Conservation (phyloP, 306 rosid species). For the Quercus suber region DNA sequence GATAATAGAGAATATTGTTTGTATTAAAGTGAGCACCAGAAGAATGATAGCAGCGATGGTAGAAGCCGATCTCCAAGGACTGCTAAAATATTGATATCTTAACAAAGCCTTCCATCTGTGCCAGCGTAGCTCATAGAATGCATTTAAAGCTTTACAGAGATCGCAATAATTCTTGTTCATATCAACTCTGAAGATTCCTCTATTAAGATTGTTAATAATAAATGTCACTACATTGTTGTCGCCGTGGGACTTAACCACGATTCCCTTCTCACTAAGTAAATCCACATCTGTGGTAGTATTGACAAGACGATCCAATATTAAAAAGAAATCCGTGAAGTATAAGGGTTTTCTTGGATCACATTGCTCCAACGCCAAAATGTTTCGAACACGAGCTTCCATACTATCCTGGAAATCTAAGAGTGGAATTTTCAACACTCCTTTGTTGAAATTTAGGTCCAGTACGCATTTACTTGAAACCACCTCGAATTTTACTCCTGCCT, state of each 20-base stretch:
- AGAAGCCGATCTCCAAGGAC: too few species aligned
- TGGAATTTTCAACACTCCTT: background rate
- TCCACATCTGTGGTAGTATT: conserved; percentile 30
- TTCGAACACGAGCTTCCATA: conserved; percentile 24
- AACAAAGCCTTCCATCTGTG: too few species aligned
- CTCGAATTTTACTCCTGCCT: background rate
- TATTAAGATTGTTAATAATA: conserved; percentile 17
- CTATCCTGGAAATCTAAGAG: conserved; percentile 7
- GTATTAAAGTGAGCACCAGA: background rate
- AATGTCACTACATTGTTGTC: conserved; percentile 16
- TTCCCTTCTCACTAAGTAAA: conserved; percentile 3
- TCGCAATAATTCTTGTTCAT: rapidly evolving
- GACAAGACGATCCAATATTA: conserved; percentile 18
- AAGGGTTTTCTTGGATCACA: conserved; percentile 1
- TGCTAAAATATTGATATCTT: too few species aligned
- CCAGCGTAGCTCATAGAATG: too few species aligned
- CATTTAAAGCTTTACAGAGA: too few species aligned
- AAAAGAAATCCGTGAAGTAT: conserved; percentile 24
- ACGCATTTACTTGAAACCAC: background rate
- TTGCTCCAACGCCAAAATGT: conserved; percentile 38
- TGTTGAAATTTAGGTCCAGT: background rate
- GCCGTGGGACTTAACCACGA: conserved; percentile 15
- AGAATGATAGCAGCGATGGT: background rate
- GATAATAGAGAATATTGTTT: background rate
- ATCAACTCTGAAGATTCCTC: rapidly evolving